A percentile compares a stretch with the other conserved stretches of the same genome.
Conservation (phyloP, 176 grass and related monocot species). For the Cocos nucifera region DNA sequence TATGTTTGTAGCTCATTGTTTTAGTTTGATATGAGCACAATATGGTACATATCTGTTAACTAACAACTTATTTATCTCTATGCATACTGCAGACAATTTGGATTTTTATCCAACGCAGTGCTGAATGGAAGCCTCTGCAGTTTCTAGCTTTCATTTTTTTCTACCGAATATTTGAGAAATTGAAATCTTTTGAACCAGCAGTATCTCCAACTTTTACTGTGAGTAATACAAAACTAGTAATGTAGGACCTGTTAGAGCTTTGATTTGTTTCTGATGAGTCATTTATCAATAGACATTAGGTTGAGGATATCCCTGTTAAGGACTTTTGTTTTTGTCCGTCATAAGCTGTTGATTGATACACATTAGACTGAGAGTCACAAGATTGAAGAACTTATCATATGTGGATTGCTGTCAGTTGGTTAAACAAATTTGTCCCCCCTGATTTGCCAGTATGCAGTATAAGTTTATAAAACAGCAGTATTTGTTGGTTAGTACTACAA, state of each 20-base stretch:
- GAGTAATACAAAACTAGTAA: slow-evolving; percentile 13
- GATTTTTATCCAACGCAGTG: slow-evolving; percentile 48
- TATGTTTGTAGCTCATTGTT: background rate
- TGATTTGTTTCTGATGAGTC: slow-evolving; percentile 6
- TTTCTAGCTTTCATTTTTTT: slow-evolving; percentile 90
- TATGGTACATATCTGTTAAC: background rate
- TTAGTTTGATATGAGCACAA: background rate
- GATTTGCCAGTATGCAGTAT: too few species aligned
- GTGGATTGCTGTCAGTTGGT: too few species aligned
- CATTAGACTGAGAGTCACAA: too few species aligned
- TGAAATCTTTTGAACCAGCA: slow-evolving; percentile 70
- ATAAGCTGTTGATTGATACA: too few species aligned
- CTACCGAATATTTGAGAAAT: slow-evolving; percentile 93
- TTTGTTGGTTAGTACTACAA: too few species aligned
- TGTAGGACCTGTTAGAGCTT: too few species aligned
- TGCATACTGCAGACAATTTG: slow-evolving; percentile 63
- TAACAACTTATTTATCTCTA: slow-evolving; percentile 12
- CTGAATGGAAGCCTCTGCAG: slow-evolving; percentile 92
- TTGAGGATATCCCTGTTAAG: background rate
- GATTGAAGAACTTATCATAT: too few species aligned
- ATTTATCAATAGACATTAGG: background rate
- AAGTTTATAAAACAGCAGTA: too few species aligned
- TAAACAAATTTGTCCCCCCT: too few species aligned
- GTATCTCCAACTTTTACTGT: slow-evolving; percentile 77
- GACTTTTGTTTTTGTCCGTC: too few species aligned